Evolutionary conservation across 2,329 filamentous ascomycete species (phyloP), one percentile per base, ranked within the genome.

Genomic region (Trichoderma simmonsii): DNA sequence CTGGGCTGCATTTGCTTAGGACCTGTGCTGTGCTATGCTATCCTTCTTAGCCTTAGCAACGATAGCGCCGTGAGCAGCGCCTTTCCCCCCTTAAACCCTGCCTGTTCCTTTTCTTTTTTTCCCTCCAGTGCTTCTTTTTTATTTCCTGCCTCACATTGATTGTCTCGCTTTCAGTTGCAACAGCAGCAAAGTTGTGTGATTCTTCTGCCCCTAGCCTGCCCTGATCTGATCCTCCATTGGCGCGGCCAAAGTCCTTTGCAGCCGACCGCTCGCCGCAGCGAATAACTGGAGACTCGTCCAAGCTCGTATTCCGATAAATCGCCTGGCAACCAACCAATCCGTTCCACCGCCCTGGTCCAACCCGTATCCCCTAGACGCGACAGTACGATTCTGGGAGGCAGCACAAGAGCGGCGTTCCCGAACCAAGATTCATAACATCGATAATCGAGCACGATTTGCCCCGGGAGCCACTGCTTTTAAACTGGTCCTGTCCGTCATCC

Each of bases 281-380:
- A 71, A 64, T 72, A 72, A 67, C 71, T 73, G 71, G 71, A 62
- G 71, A 73, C 68, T 70, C 71, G 26, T 64, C 74, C 73, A 75
- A 75, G 74, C 76, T 79, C 77, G 77, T 79, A 77, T 77, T 77
- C 75, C 75, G 73, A 75, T 72, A 75, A 75, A 73, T 60, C 74
- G 63, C 73, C 70, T 75, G 72, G 72, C 73, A 69, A 75, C 75
- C 77, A 77, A 75, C 77, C 75, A 76, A 63, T 73, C 72, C 76
- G 75, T 79, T 74, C 76, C 75, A 77, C 77, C 74, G 76, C 77
- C 75, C 73, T 74, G 74, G 74, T 74, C 71, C 71, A 60, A 69
- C 73, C 73, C 75, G 73, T 74, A 76, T 75, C 73, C 75, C 66
- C 66, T 74, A 73, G 65, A 74, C 74, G 73, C 73, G 74, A 70